Percentiles rank a stretch among this genome's conserved stretches.
phyloP scores from a whole-genome alignment of 441 rosid species.

The Adansonia madagascariensis region DNA sequence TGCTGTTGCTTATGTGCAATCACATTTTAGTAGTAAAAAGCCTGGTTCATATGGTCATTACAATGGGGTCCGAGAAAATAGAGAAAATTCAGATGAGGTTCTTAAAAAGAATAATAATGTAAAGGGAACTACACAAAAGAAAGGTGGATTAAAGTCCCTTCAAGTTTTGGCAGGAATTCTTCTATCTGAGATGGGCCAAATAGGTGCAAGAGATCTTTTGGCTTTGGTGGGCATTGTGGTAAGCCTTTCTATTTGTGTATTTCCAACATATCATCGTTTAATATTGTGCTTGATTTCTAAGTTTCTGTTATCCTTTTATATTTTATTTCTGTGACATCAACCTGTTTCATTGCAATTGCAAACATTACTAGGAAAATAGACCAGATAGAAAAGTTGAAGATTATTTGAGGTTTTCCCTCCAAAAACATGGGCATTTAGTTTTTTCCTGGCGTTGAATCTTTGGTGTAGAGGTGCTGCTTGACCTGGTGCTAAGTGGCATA shows the following conservation, averaged over 20 bases:
- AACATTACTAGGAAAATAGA: background rate
- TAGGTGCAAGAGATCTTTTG: slow-evolving; percentile 87
- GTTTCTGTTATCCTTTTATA: slow-evolving; percentile 4
- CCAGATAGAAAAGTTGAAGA: background rate
- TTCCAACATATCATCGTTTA: background rate
- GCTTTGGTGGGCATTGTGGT: slow-evolving; percentile 83
- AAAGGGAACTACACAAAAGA: slow-evolving; percentile 52
- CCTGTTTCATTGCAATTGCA: background rate
- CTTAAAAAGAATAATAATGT: slow-evolving; percentile 40
- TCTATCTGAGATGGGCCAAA: slow-evolving; percentile 86
- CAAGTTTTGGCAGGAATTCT: slow-evolving; percentile 79
- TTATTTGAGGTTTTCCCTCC: background rate
- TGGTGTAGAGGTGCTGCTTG: slow-evolving; percentile 6
- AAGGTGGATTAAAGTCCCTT: slow-evolving; percentile 83
- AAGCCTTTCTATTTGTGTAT: slow-evolving; percentile 36
- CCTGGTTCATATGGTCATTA: slow-evolving; percentile 43
- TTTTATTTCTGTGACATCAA: background rate
- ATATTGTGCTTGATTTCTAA: background rate
- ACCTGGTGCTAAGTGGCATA: slow-evolving; percentile 10
- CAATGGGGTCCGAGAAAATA: slow-evolving; percentile 58
- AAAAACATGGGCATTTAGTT: background rate
- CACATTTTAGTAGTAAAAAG: slow-evolving; percentile 49
- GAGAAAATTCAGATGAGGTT: slow-evolving; percentile 44
- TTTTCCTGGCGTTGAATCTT: slow-evolving; percentile 10
- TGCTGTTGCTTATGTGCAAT: slow-evolving; percentile 75